A percentile compares a stretch with the other conserved stretches of the same genome.
Evolutionary conservation across 164 flowering plant genomes (phyloP).

Genomic region (Liquidambar formosana): DNA sequence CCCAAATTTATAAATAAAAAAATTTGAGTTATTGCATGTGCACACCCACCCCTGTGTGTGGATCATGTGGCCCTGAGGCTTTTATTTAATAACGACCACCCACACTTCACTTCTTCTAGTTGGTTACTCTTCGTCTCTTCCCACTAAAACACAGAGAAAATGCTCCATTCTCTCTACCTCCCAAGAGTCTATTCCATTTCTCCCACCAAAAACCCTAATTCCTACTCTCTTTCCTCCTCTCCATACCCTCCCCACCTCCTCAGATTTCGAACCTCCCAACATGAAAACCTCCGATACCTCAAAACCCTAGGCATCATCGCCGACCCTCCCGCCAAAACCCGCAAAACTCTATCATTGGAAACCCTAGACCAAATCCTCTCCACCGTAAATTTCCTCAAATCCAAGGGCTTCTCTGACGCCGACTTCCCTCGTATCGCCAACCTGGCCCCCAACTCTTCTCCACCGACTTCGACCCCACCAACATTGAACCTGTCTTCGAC

Average conservation of each 20-base stretch:
- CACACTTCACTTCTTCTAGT: too few relatives aligned
- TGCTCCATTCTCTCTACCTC: conserved; percentile 21
- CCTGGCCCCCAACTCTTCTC: conserved; percentile 51
- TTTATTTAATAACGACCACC: too few relatives aligned
- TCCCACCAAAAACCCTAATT: conserved; percentile 14
- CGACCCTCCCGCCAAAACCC: conserved; percentile 22
- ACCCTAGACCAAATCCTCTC: conserved; percentile 35
- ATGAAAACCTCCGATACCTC: conserved; percentile 59
- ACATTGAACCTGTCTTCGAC: conserved; percentile 51
- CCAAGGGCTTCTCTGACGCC: conserved; percentile 52
- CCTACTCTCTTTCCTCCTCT: conserved; percentile 12
- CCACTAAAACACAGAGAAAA: too few relatives aligned
- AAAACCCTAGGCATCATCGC: conserved; percentile 46
- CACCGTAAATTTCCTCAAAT: conserved; percentile 51
- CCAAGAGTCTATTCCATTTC: conserved; percentile 11
- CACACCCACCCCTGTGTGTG: too few relatives aligned
- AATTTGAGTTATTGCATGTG: too few relatives aligned
- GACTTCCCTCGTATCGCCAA: conserved; percentile 55
- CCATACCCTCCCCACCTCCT: conserved; percentile 30
- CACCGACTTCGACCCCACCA: conserved; percentile 28
- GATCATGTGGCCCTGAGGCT: too few relatives aligned
- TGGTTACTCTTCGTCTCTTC: too few relatives aligned
- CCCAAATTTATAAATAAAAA: too few relatives aligned
- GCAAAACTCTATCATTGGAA: conserved; percentile 36
- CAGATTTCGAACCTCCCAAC: conserved; percentile 49